phyloP scores from a whole-genome alignment of 192 early-diverging fungal genomes.

The Coemansia interrupta region DNA sequence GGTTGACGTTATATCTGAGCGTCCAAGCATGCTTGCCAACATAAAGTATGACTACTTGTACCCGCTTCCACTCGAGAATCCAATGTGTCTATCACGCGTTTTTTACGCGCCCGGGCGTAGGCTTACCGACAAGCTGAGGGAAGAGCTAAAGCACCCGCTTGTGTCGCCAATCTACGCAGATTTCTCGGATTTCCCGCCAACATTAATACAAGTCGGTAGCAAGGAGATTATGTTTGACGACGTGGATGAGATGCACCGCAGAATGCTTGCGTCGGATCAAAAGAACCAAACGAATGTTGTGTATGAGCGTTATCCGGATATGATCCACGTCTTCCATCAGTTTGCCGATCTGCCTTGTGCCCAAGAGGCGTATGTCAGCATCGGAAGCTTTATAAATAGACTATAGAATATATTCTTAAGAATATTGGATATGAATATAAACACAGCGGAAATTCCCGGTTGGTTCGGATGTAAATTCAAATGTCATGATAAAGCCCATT shows the following conservation, averaged over 20 bases:
- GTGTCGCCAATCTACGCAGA: conserved; percentile 44
- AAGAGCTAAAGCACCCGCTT: conserved; percentile 33
- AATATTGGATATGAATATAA: no score
- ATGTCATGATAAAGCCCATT: background rate
- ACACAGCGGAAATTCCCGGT: no score
- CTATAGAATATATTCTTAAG: background rate
- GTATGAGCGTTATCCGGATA: conserved; percentile 42
- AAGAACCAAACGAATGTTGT: conserved; percentile 8
- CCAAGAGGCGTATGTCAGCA: conserved; percentile 18
- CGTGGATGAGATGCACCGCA: conserved; percentile 31
- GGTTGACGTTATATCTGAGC: conserved; percentile 18
- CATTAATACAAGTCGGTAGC: conserved; percentile 38
- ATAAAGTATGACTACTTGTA: conserved; percentile 28
- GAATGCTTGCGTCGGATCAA: conserved; percentile 28
- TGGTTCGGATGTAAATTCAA: no score
- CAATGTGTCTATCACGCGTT: conserved; percentile 19
- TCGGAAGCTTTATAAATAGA: conserved; percentile 29
- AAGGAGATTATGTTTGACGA: conserved; percentile 40
- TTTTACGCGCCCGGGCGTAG: conserved; percentile 39
- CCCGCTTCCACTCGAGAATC: conserved; percentile 16
- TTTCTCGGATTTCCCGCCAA: conserved; percentile 38
- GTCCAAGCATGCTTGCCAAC: conserved; percentile 23
- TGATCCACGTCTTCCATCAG: conserved; percentile 50
- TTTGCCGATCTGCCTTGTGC: conserved; percentile 23
- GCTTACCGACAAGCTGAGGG: conserved; percentile 19